Percentiles rank a stretch among this genome's conserved stretches.
phyloP scores from a whole-genome alignment of 2,329 filamentous ascomycete genomes.

The Fusarium sp. region DNA sequence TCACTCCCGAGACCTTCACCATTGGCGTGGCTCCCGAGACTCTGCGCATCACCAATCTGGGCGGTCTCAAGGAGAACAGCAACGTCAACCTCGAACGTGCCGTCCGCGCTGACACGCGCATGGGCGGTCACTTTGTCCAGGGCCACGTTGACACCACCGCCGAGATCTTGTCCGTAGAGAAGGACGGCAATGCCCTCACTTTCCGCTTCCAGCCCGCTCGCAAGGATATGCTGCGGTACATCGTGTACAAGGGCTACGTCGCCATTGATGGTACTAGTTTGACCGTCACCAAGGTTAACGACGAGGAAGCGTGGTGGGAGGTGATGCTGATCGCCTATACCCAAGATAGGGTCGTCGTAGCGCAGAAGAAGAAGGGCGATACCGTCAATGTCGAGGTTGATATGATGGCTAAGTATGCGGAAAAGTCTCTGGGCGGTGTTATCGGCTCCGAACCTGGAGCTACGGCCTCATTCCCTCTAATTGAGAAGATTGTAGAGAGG shows the following conservation, averaged over 20 bases:
- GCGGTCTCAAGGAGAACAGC: slow-evolving; percentile 71
- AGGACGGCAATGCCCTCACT: slow-evolving; percentile 90
- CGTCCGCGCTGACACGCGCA: slow-evolving; percentile 88
- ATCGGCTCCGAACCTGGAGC: slow-evolving; percentile 68
- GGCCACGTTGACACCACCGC: slow-evolving; percentile 95
- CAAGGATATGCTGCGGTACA: slow-evolving; percentile 78
- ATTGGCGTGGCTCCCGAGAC: slow-evolving; percentile 97
- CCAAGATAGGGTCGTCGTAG: slow-evolving; percentile 88
- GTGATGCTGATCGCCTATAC: slow-evolving; percentile 98
- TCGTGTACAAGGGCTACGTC: slow-evolving; percentile 97
- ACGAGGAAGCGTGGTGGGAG: slow-evolving; percentile 85
- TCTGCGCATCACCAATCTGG: slow-evolving; percentile 94
- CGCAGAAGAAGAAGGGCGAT: slow-evolving; percentile 80
- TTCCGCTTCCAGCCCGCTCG: slow-evolving; percentile 83
- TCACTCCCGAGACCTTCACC: slow-evolving; percentile 73
- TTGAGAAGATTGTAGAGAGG: slow-evolving; percentile 78
- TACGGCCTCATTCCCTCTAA: slow-evolving; percentile 61
- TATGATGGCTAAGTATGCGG: slow-evolving; percentile 85
- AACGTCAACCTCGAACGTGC: slow-evolving; percentile 94
- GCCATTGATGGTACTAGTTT: slow-evolving; percentile 94
- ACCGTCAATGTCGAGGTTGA: slow-evolving; percentile 94
- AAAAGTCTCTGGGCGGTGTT: slow-evolving; percentile 83
- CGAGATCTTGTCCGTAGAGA: slow-evolving; percentile 74
- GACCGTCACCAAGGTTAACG: slow-evolving; percentile 88
- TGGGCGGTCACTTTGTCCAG: slow-evolving; percentile 98